Conservation (phyloP, 208 protist genomes). For the Leishmania gerbilli region DNA sequence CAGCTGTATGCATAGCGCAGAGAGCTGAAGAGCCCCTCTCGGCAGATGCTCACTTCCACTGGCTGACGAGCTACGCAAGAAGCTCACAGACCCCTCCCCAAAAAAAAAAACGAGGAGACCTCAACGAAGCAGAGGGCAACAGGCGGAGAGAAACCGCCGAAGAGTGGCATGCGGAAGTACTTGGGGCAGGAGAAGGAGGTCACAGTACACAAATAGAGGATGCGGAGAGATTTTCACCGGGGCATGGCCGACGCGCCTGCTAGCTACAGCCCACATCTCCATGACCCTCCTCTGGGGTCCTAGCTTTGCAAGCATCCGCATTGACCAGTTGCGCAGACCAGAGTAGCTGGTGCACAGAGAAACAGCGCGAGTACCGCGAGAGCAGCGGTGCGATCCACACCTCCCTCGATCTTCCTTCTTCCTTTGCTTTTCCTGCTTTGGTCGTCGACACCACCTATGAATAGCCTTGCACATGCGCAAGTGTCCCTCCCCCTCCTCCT, state of each 20-base stretch:
- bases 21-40: background rate
- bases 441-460: background rate
- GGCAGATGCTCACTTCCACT: too few species aligned
- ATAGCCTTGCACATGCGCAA: background rate
- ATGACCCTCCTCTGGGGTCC: background rate
- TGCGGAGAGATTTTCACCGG: background rate
- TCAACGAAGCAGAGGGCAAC: too few species aligned
- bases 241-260: background rate
- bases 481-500: background rate
- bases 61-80: background rate
- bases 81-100: background rate
- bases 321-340: background rate
- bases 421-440: background rate
- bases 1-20: background rate
- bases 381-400: too few species aligned
- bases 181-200: background rate
- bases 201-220: background rate
- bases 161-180: background rate
- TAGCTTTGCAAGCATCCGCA: background rate
- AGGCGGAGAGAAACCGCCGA: background rate
- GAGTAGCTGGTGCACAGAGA: background rate
- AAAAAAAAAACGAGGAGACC: background rate
- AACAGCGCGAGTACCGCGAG: background rate
- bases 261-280: background rate
- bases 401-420: background rate